phyloP scores from a whole-genome alignment of 1,284 basidiomycete species.

The Irpex rosettiformis region DNA sequence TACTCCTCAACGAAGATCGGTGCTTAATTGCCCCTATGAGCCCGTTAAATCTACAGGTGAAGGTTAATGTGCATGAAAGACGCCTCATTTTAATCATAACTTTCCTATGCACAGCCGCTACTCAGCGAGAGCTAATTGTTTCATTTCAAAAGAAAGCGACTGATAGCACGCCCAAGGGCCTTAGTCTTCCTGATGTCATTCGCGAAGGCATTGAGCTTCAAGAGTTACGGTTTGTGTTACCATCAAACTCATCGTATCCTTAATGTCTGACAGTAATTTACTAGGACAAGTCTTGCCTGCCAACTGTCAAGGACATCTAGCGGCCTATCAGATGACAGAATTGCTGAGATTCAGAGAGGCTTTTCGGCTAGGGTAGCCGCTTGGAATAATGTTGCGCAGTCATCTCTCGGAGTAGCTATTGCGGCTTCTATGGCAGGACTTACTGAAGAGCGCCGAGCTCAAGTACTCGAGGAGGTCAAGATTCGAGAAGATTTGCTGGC shows the following conservation, averaged over 20 bases:
- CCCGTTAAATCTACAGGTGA: not conserved
- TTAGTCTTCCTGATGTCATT: constrained; percentile 3
- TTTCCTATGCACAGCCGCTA: not conserved
- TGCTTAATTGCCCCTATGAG: not conserved
- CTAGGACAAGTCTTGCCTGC: not conserved
- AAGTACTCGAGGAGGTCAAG: not conserved
- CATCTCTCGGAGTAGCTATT: not conserved
- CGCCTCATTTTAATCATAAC: too few species aligned
- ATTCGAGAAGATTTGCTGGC: not conserved
- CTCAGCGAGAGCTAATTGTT: constrained; percentile 2
- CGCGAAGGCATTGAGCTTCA: constrained; percentile 10
- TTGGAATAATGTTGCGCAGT: not conserved
- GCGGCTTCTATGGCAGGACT: not conserved
- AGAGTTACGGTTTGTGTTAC: constrained; percentile 3
- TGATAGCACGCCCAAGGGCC: not conserved
- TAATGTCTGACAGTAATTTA: not conserved
- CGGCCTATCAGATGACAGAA: not conserved
- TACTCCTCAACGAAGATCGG: too few species aligned
- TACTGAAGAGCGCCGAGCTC: not conserved
- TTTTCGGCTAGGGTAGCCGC: not conserved
- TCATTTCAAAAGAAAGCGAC: not conserved
- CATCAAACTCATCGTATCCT: not conserved
- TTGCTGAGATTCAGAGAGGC: not conserved
- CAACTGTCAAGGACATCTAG: not conserved
- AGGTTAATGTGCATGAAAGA: not conserved